Evolutionary conservation across 2,329 filamentous ascomycete species (phyloP).

Genomic region (Coniochaeta prunicola): DNA sequence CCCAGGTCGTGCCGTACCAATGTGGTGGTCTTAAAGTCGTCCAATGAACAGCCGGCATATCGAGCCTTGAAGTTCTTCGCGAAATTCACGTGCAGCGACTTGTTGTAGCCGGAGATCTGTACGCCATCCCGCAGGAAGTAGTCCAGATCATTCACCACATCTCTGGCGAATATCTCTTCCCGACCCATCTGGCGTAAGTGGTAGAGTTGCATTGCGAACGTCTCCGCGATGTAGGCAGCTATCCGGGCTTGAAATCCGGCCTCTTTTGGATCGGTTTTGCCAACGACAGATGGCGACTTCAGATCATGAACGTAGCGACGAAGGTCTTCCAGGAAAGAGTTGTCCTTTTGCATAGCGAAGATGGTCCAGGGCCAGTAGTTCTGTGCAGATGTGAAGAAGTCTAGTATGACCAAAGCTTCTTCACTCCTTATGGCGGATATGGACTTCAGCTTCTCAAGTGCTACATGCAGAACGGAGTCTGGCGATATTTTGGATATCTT

Average conservation of each 20-base stretch:
- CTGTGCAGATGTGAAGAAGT: constrained; percentile 82
- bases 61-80: constrained; percentile 75
- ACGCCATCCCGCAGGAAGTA: constrained; percentile 78
- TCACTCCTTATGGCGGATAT: constrained; percentile 58
- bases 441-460: constrained; percentile 61
- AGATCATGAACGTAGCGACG: constrained; percentile 60
- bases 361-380: constrained; percentile 97
- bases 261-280: constrained; percentile 46
- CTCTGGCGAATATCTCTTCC: constrained; percentile 56
- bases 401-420: constrained; percentile 67
- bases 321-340: constrained; percentile 64
- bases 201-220: constrained; percentile 86
- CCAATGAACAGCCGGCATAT: constrained; percentile 66
- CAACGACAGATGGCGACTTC: constrained; percentile 41
- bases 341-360: constrained; percentile 67
- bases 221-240: constrained; percentile 77
- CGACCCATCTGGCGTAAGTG: constrained; percentile 72
- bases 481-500: constrained; percentile 41
- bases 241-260: constrained; percentile 61
- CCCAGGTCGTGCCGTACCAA: constrained; percentile 62
- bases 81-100: constrained; percentile 78
- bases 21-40: constrained; percentile 71
- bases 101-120: constrained; percentile 75
- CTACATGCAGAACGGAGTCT: constrained; percentile 65
- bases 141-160: constrained; percentile 64